Percentiles rank a stretch among this genome's conserved stretches.
Evolutionary conservation across 805 yeast species (phyloP).

Genomic region (Hanseniaspora thailandica): DNA sequence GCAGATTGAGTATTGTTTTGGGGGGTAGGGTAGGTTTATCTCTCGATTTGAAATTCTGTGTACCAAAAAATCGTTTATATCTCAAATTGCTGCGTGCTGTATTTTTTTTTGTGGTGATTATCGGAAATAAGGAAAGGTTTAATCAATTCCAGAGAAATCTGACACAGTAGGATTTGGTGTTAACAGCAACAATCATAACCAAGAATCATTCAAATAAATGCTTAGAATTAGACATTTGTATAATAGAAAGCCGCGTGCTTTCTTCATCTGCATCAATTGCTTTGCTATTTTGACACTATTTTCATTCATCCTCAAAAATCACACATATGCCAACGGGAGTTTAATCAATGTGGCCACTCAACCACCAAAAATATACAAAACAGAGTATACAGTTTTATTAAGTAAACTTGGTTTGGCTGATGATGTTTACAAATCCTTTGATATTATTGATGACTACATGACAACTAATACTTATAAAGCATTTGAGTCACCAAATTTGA

Average conservation of each 20-base stretch:
- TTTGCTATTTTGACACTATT: not conserved
- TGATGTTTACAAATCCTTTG: not conserved
- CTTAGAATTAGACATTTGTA: not conserved
- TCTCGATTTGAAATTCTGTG: not conserved
- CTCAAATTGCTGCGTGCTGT: not conserved
- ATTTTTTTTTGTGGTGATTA: not conserved
- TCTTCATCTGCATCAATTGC: not conserved
- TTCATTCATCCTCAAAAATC: not conserved
- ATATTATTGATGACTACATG: conserved; percentile 1
- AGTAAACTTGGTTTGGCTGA: not conserved
- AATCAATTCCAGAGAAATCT: not conserved
- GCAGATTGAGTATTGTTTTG: not conserved
- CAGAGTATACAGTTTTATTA: not conserved
- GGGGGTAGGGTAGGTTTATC: too few species aligned
- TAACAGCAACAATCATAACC: not conserved
- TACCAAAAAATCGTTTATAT: not conserved
- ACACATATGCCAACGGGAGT: not conserved
- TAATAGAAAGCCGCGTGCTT: not conserved
- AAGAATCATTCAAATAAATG: not conserved
- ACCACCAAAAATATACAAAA: not conserved
- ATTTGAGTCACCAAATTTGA: not conserved
- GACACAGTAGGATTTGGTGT: too few species aligned
- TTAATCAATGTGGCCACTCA: not conserved
- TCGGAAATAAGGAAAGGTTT: not conserved
- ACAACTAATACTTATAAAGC: not conserved